Percentiles rank a stretch among this genome's conserved stretches.
These are phyloP conservation scores for Ambrosiella cleistominuta DNA, from an alignment of 2,329 filamentous ascomycete genomes.

Conservation along the genomic window DNA sequence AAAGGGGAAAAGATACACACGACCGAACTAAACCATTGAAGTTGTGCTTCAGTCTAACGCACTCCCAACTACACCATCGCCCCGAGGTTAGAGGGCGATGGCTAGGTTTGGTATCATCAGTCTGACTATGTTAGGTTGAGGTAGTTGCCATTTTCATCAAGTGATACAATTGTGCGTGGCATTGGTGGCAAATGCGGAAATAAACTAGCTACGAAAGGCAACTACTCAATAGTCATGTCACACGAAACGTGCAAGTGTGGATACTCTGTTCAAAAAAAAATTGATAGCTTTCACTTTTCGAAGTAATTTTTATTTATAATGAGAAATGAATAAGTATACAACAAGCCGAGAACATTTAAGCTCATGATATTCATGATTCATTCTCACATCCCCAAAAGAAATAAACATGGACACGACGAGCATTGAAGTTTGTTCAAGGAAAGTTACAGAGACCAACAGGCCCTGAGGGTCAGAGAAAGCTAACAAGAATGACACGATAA, in stretches of 20 bases:
- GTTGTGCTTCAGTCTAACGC: conserved; percentile 6
- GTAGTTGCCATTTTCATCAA: too few species aligned
- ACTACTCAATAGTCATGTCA: not conserved
- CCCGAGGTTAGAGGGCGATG: not conserved
- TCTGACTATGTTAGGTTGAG: too few species aligned
- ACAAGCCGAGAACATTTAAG: not conserved
- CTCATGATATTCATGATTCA: not conserved
- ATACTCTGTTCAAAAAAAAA: not conserved
- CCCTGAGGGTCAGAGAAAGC: not conserved
- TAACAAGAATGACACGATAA: conserved; percentile 2
- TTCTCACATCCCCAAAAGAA: not conserved
- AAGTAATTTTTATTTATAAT: not conserved
- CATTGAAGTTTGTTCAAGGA: not conserved
- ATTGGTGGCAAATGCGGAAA: too few species aligned
- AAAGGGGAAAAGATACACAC: not conserved
- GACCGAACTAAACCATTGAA: not conserved
- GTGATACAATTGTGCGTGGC: too few species aligned
- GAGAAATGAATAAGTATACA: not conserved
- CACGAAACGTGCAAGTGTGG: not conserved
- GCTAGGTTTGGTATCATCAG: not conserved
- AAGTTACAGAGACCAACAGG: not conserved
- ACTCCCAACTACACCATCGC: conserved; percentile 5
- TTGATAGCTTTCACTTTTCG: not conserved
- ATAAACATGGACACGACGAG: not conserved
- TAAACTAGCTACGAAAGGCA: too few species aligned